Evolutionary conservation across 2,329 filamentous ascomycete species (phyloP).

Genomic region (Coniochaeta sp.): DNA sequence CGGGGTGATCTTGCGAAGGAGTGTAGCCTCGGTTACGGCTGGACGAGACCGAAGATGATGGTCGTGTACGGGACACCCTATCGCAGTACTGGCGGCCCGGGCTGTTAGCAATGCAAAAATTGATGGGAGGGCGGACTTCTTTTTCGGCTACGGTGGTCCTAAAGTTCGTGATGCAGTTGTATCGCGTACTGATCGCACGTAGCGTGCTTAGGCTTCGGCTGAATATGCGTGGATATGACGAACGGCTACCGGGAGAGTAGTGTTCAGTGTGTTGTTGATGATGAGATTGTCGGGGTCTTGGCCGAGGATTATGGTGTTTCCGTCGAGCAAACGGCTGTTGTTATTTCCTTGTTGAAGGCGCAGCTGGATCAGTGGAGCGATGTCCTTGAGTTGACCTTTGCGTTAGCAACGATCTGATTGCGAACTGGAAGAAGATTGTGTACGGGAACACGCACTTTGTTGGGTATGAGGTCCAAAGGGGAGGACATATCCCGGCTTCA

Average conservation of each 20-base stretch:
- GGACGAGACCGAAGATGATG: slow-evolving; percentile 22
- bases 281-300: no score
- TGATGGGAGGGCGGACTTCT: no score
- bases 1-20: slow-evolving; percentile 35
- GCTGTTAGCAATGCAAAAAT: no score
- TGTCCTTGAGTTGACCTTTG: not conserved
- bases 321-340: slow-evolving; percentile 22
- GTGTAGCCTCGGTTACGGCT: slow-evolving; percentile 24
- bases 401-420: slow-evolving; percentile 1
- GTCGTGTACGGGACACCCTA: slow-evolving; percentile 25
- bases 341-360: slow-evolving; percentile 19
- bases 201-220: no score
- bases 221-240: no score
- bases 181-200: no score
- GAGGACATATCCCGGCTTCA: slow-evolving; percentile 5
- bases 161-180: no score
- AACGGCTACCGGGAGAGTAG: no score
- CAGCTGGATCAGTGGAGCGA: slow-evolving; percentile 5
- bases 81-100: not conserved
- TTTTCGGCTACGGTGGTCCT: no score
- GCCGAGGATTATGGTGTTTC: no score
- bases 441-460: slow-evolving; percentile 4
- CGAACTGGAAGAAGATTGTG: slow-evolving; percentile 5
- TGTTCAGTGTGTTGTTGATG: no score
- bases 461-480: slow-evolving; percentile 5